Base-by-base conservation (phyloP, 495 filamentous ascomycete species). In the Aspergillus cavernicola region DNA sequence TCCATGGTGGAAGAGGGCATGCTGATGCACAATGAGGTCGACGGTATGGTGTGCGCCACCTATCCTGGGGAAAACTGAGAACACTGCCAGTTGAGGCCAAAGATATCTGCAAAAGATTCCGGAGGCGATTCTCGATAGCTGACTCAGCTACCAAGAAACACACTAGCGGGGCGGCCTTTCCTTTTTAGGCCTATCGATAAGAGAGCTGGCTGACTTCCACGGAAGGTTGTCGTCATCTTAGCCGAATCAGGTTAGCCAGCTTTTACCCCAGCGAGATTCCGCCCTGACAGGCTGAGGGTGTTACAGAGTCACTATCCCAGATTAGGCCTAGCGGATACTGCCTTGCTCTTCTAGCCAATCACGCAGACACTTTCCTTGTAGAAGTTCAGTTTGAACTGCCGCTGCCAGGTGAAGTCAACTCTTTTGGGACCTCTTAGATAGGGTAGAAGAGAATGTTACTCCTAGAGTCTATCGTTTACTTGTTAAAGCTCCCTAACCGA, bases 1-100 rank as follows among this genome's bases (percentile, higher is more conserved):
- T 71, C 71, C 72, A 74, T 74, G 26, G n/a, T 67, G 45, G 13
- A 20, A 37, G 44, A 43, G 36, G 19, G 26, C n/a, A 13, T 42
- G 16, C 19, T 18, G 12, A n/a, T 35, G 26, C 33, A 37, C 22
- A 22, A 38, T n/a, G 12, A 15, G 20, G 15, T 37, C 31, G 50
- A 35, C 22, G 20, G 29, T 46, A 13, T 13, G 26, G 26, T 41
- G 44, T 43, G 19, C 37, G 31, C 39, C 53, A 42, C 53, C 46
- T 42, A 20, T 19, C 13, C 13, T 26, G 20, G 22, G 15, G 32
- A 23, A 26, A 20, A 16, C 23, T 19, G 31, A 38, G 50, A 31
- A 50, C 35, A 28, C 32, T 48, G 18, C 18, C 7, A 46, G 41
- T 23, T 36, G 36, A 32, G 26, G 15, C 5, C 13, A 10, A 52